Conservation (phyloP, 257 asterid species). For the Solanum tarijense region DNA sequence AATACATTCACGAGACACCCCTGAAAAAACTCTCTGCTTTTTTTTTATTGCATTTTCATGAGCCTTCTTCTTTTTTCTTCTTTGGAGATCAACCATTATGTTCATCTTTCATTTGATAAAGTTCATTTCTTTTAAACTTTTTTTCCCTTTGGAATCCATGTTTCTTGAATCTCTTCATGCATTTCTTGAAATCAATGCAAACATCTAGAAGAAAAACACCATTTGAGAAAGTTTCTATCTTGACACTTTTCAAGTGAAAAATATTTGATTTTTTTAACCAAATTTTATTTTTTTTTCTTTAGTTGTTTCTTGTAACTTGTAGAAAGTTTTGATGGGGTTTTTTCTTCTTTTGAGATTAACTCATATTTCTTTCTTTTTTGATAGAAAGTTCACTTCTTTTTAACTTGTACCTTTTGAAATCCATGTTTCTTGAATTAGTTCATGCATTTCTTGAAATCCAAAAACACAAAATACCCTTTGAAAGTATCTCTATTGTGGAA, state of each 20-base stretch:
- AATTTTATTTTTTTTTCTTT: neutral
- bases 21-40: constrained; percentile 20
- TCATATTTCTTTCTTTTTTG: neutral
- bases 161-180: constrained; percentile 69
- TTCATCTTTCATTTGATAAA: neutral
- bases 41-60: constrained; percentile 2
- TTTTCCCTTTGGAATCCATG: constrained; percentile 16
- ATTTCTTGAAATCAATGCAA: constrained; percentile 68
- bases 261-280: neutral
- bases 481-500: constrained; percentile 16
- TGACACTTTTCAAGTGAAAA: constrained; percentile 4
- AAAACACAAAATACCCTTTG: constrained; percentile 1
- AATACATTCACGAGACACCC: constrained; percentile 32
- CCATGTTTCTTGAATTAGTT: constrained; percentile 59
- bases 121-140: neutral
- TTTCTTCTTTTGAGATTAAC: neutral
- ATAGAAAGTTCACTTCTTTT: neutral
- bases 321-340: neutral
- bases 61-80: constrained; percentile 3
- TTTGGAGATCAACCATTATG: neutral
- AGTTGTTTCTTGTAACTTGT: neutral
- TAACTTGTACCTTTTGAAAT: neutral
- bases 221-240: constrained; percentile 13
- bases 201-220: constrained; percentile 47
- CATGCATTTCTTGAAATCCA: constrained; percentile 74